Evolutionary conservation across 192 early-diverging fungal genomes (phyloP).

Genomic region (Coemansia sp.): DNA sequence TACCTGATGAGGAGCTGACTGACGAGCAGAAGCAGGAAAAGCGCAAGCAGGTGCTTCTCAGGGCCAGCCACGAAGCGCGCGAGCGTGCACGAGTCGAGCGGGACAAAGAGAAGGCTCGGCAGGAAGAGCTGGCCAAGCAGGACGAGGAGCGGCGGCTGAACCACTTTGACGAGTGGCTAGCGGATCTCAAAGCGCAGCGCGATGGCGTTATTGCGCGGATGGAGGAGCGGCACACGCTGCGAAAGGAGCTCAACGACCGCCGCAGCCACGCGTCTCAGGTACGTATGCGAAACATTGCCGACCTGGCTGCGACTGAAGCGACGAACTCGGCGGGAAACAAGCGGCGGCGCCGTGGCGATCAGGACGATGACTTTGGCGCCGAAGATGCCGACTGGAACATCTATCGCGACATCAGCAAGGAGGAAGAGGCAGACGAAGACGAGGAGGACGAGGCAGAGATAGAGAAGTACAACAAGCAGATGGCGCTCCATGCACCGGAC

Average conservation of each 20-base stretch:
- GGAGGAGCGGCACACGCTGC: slow-evolving; percentile 62
- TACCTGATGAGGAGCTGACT: slow-evolving; percentile 78
- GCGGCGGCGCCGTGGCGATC: slow-evolving; percentile 48
- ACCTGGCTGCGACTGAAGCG: slow-evolving; percentile 61
- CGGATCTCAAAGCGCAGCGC: slow-evolving; percentile 62
- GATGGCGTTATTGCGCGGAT: slow-evolving; percentile 66
- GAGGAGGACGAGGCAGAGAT: slow-evolving; percentile 71
- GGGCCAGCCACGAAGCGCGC: slow-evolving; percentile 74
- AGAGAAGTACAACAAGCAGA: slow-evolving; percentile 66
- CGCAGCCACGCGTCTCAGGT: slow-evolving; percentile 81
- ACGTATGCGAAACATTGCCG: slow-evolving; percentile 85
- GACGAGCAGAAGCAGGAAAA: slow-evolving; percentile 82
- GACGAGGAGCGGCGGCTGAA: slow-evolving; percentile 71
- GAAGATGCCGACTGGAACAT: slow-evolving; percentile 92
- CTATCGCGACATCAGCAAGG: slow-evolving; percentile 87
- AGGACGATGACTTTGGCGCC: slow-evolving; percentile 90
- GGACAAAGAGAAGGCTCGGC: slow-evolving; percentile 56
- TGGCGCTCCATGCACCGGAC: slow-evolving; percentile 70
- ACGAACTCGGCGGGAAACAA: slow-evolving; percentile 11
- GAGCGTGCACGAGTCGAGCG: slow-evolving; percentile 71
- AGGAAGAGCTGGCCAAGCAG: slow-evolving; percentile 58
- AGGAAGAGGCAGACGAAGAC: slow-evolving; percentile 77
- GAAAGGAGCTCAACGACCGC: slow-evolving; percentile 81
- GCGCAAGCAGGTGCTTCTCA: slow-evolving; percentile 75
- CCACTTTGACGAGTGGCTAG: slow-evolving; percentile 74